phyloP scores from a whole-genome alignment of 2,329 filamentous ascomycete species.

The Ceratocystis ficicola region DNA sequence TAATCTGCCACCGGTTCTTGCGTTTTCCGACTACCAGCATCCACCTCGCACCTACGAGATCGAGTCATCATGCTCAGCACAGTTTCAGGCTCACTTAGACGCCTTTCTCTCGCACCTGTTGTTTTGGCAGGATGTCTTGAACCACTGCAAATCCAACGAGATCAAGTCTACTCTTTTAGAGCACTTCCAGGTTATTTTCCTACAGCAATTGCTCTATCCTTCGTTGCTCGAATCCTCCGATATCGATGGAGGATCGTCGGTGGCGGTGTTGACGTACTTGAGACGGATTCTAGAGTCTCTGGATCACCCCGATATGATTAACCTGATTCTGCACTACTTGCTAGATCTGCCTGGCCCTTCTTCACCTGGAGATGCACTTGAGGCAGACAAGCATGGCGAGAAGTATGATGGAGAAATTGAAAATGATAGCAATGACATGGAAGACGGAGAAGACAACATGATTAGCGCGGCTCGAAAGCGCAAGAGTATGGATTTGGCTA shows the following conservation, averaged over 20 bases:
- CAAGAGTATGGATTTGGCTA: constrained; percentile 79
- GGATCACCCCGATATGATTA: constrained; percentile 86
- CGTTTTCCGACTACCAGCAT: constrained; percentile 77
- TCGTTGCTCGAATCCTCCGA: constrained; percentile 94
- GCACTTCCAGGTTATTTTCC: constrained; percentile 92
- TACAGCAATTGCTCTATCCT: constrained; percentile 91
- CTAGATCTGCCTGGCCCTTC: constrained; percentile 50
- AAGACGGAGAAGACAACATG: constrained; percentile 31
- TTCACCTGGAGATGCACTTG: constrained; percentile 36
- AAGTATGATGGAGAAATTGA: constrained; percentile 1
- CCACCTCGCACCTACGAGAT: constrained; percentile 57
- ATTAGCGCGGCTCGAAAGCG: constrained; percentile 63
- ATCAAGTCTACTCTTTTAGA: constrained; percentile 88
- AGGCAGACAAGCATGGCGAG: not conserved
- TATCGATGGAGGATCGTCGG: constrained; percentile 89
- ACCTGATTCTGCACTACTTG: constrained; percentile 85
- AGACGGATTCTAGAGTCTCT: constrained; percentile 81
- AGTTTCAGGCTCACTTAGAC: constrained; percentile 75
- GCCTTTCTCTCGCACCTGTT: constrained; percentile 89
- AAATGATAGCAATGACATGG: not conserved
- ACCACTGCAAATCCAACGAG: constrained; percentile 84
- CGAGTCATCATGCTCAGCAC: constrained; percentile 58
- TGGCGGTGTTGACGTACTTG: constrained; percentile 88
- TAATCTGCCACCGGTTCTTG: constrained; percentile 68
- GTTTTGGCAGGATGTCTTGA: constrained; percentile 97